phyloP scores from a whole-genome alignment of 257 asterid species.

The Nicotiana tabacum region DNA sequence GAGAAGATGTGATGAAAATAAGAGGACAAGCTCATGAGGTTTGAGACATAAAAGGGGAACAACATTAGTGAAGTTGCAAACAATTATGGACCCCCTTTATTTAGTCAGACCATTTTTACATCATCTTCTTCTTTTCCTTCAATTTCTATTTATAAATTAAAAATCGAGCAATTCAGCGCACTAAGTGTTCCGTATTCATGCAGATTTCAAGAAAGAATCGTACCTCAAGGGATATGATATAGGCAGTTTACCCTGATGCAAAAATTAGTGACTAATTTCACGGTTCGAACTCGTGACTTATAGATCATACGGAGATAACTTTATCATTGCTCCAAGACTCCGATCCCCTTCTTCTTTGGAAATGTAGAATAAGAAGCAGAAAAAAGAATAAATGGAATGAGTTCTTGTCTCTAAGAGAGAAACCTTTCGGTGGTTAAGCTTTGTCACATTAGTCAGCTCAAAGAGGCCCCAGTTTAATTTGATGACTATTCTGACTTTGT shows the following conservation, averaged over 20 bases:
- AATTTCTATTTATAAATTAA: too few relatives aligned
- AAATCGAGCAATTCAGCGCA: fast-evolving
- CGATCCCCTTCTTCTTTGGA: not conserved
- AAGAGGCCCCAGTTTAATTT: conserved; percentile 28
- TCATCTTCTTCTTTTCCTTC: not conserved
- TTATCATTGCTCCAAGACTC: fast-evolving
- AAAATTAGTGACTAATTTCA: fast-evolving
- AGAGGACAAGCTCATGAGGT: conserved; percentile 28
- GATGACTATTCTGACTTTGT: conserved; percentile 17
- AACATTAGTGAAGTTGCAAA: conserved; percentile 24
- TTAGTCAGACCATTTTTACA: conserved; percentile 18
- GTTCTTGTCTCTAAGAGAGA: conserved; percentile 18
- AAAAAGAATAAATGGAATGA: not conserved
- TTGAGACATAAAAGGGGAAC: conserved; percentile 42
- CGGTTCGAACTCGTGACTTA: fast-evolving
- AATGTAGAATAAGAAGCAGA: not conserved
- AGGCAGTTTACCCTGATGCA: fast-evolving
- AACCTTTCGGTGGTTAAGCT: conserved; percentile 45
- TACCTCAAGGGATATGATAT: too few relatives aligned
- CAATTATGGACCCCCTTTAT: conserved; percentile 23
- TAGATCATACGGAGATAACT: fast-evolving
- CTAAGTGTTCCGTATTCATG: too few relatives aligned
- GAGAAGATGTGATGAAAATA: not conserved
- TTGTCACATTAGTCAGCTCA: conserved; percentile 25
- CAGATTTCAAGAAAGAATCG: too few relatives aligned